Conservation (phyloP, 352 stramenopile species). For the Plasmopara halstedii region DNA sequence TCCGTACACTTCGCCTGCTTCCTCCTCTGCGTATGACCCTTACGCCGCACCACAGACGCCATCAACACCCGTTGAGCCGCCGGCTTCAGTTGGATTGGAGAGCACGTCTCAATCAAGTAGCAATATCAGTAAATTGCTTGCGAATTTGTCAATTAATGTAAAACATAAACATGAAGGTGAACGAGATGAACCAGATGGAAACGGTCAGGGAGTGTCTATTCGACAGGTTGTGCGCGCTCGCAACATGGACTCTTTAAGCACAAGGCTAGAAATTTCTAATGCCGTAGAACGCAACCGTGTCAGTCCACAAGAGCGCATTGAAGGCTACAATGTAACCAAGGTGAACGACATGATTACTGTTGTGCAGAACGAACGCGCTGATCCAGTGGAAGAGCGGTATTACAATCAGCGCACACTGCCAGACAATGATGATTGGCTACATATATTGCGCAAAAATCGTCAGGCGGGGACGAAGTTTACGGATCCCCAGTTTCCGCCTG, state of each 20-base stretch:
- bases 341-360: constrained; percentile 66
- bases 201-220: constrained; percentile 48
- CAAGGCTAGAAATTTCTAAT: constrained; percentile 61
- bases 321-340: constrained; percentile 72
- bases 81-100: constrained; percentile 42
- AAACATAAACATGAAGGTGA: constrained; percentile 32
- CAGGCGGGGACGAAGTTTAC: constrained; percentile 70
- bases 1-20: constrained; percentile 20
- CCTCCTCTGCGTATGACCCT: constrained; percentile 21
- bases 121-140: constrained; percentile 54
- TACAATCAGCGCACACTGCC: constrained; percentile 61
- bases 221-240: constrained; percentile 41
- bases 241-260: constrained; percentile 70
- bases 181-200: constrained; percentile 58
- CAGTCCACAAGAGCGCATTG: constrained; percentile 38
- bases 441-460: constrained; percentile 65
- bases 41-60: constrained; percentile 25
- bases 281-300: constrained; percentile 59
- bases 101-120: constrained; percentile 23
- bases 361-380: constrained; percentile 51
- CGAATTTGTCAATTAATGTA: constrained; percentile 45
- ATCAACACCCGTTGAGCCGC: constrained; percentile 23
- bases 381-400: constrained; percentile 53
- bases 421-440: constrained; percentile 64
- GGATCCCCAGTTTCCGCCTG: constrained; percentile 72